phyloP scores from a whole-genome alignment of 2,329 filamentous ascomycete genomes.

The Curvularia sp. region DNA sequence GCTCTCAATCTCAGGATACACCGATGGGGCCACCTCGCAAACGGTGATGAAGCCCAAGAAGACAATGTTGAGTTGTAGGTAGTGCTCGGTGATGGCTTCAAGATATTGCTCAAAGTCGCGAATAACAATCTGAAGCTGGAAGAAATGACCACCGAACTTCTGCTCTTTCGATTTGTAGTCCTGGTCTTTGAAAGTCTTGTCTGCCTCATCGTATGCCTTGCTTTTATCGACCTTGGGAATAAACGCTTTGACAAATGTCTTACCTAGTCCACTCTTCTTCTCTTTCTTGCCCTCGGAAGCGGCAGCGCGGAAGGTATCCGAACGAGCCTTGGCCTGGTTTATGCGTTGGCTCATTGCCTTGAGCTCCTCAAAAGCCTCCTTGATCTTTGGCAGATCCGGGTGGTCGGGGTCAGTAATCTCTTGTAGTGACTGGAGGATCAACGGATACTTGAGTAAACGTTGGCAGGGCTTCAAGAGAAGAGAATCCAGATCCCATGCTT shows the following conservation, averaged over 20 bases:
- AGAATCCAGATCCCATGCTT: conserved; percentile 93
- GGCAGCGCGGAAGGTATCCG: conserved; percentile 72
- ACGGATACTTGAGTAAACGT: conserved; percentile 89
- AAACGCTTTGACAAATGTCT: conserved; percentile 85
- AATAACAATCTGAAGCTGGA: conserved; percentile 89
- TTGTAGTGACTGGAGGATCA: conserved; percentile 80
- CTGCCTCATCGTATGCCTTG: conserved; percentile 71
- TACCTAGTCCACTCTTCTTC: conserved; percentile 59
- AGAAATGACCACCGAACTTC: conserved; percentile 89
- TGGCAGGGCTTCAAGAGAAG: conserved; percentile 98
- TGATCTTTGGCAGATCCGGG: conserved; percentile 76
- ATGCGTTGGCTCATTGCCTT: conserved; percentile 71
- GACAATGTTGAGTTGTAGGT: conserved; percentile 81
- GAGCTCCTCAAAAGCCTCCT: conserved; percentile 74
- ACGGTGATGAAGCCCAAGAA: conserved; percentile 83
- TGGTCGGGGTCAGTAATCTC: conserved; percentile 82
- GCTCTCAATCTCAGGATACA: conserved; percentile 83
- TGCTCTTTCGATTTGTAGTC: conserved; percentile 82
- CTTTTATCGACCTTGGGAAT: conserved; percentile 87
- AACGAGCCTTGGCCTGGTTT: conserved; percentile 94
- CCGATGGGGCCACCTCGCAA: conserved; percentile 67
- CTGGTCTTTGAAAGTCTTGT: conserved; percentile 74
- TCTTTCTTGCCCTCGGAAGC: conserved; percentile 48
- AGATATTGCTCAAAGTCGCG: conserved; percentile 94
- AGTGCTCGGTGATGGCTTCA: conserved; percentile 78